A percentile compares a stretch with the other conserved stretches of the same genome.
phyloP scores from a whole-genome alignment of 148 eudicot species.

The Vaccinium vitisidaea region DNA sequence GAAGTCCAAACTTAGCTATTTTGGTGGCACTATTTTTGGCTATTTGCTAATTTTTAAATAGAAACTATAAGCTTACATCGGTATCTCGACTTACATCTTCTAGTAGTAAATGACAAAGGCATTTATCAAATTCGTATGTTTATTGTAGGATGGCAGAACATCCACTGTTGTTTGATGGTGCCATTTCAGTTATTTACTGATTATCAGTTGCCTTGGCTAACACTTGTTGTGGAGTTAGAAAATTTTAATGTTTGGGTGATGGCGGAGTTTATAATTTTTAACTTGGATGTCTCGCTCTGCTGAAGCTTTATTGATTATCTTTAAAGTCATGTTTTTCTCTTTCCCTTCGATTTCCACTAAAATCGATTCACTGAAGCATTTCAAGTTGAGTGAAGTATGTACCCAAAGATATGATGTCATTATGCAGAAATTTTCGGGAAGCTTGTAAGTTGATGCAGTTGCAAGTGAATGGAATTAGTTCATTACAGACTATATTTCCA shows the following conservation, averaged over 20 bases:
- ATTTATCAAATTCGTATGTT: neutral
- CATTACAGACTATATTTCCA: neutral
- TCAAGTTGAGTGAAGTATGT: neutral
- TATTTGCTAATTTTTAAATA: neutral
- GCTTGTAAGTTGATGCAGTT: neutral
- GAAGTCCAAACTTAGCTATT: slow-evolving; percentile 3
- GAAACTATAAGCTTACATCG: neutral
- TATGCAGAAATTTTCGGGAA: neutral
- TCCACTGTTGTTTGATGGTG: neutral
- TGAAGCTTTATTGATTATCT: neutral
- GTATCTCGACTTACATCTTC: neutral
- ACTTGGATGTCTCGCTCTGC: neutral
- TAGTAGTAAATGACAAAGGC: neutral
- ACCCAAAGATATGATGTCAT: neutral
- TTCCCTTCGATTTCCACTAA: neutral
- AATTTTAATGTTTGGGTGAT: no score
- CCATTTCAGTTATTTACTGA: neutral
- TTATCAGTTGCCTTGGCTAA: neutral
- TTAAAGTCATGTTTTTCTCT: neutral
- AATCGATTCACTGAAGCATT: neutral
- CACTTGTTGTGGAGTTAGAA: neutral
- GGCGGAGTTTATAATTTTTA: neutral
- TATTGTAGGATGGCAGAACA: neutral
- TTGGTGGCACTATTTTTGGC: neutral
- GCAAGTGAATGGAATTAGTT: neutral